Conservation (phyloP, 2,329 filamentous ascomycete genomes). For the Epichloe glyceriae region DNA sequence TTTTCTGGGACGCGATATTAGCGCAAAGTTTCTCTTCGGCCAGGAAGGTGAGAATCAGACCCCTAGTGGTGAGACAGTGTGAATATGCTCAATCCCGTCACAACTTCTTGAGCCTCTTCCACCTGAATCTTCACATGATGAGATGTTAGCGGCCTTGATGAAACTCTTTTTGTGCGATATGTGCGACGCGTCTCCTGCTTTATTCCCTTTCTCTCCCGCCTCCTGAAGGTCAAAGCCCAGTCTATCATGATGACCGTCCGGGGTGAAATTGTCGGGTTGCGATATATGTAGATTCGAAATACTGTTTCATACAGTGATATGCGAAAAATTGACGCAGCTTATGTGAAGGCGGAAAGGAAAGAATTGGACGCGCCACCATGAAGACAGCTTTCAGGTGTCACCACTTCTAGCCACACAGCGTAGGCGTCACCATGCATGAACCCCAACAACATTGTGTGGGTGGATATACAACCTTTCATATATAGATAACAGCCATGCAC, state of each 20-base stretch:
- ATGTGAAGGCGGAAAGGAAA: too few relatives aligned
- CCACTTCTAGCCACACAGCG: too few relatives aligned
- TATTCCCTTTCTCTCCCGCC: neutral
- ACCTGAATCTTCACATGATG: neutral
- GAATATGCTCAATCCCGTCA: neutral
- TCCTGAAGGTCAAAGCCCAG: neutral
- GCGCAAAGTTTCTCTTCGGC: too few relatives aligned
- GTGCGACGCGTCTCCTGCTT: neutral
- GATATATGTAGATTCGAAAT: too few relatives aligned
- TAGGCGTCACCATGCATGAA: too few relatives aligned
- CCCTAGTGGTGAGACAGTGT: neutral
- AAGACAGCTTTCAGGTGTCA: too few relatives aligned
- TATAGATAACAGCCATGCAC: too few relatives aligned
- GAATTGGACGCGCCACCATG: too few relatives aligned
- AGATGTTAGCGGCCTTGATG: neutral
- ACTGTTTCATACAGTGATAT: too few relatives aligned
- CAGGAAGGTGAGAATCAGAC: neutral
- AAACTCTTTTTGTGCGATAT: neutral
- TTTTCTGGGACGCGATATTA: slow-evolving; percentile 6
- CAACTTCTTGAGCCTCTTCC: neutral
- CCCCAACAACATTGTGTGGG: too few relatives aligned
- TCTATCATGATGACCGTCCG: neutral
- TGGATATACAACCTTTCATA: too few relatives aligned
- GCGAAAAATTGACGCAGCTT: too few relatives aligned
- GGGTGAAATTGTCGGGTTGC: neutral